Conservation (phyloP, 2,329 filamentous ascomycete genomes). For the Paecilomyces sp. region DNA sequence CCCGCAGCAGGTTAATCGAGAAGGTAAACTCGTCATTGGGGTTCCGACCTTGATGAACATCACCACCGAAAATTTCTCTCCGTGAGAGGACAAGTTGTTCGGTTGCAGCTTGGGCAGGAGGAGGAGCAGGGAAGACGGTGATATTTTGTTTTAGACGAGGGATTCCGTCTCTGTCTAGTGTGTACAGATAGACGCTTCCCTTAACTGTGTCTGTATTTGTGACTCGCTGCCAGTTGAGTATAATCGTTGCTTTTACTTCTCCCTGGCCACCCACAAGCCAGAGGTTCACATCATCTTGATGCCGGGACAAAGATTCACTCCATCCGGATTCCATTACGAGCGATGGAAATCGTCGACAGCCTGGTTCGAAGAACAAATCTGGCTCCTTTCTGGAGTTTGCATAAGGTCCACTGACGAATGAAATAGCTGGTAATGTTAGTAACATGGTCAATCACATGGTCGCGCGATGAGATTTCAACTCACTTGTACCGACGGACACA, state of each 20-base stretch:
- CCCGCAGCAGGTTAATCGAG: too few relatives aligned
- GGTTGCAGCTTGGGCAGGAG: too few relatives aligned
- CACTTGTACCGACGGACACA: neutral
- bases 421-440: neutral
- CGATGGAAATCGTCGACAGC: conserved; percentile 2
- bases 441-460: neutral
- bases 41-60: too few relatives aligned
- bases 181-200: neutral
- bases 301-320: neutral
- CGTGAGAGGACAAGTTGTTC: too few relatives aligned
- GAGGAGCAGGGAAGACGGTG: too few relatives aligned
- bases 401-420: conserved; percentile 6
- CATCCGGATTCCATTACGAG: conserved; percentile 3
- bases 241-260: neutral
- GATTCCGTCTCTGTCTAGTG: neutral
- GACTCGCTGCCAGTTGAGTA: conserved; percentile 2
- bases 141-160: neutral
- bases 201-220: neutral
- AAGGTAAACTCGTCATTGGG: too few relatives aligned
- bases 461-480: neutral
- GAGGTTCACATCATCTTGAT: conserved; percentile 2
- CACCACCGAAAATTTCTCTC: too few relatives aligned
- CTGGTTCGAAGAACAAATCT: conserved; percentile 5
- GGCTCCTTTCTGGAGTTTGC: conserved; percentile 8
- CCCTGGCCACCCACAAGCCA: conserved; percentile 2